Percentiles rank a stretch among this genome's conserved stretches.
Evolutionary conservation across 805 yeast genomes (phyloP).

Genomic region (Kazachstania taianensis): DNA sequence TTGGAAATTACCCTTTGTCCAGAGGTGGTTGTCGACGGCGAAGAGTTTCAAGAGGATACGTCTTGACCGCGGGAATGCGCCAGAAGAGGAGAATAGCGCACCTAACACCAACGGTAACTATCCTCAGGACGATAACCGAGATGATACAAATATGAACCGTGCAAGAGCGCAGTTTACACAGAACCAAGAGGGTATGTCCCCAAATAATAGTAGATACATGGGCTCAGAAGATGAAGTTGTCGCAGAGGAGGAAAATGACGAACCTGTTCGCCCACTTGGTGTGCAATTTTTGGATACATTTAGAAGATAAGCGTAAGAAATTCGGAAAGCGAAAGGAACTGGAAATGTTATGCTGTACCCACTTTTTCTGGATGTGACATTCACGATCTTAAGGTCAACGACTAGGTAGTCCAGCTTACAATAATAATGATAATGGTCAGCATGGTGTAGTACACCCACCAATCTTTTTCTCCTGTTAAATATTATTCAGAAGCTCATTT

Average conservation of each 20-base stretch:
- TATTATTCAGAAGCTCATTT: too few species aligned
- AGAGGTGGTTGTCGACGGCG: constrained; percentile 5
- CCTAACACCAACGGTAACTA: constrained; percentile 6
- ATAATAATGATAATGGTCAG: too few species aligned
- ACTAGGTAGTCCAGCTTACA: not conserved
- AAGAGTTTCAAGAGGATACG: not conserved
- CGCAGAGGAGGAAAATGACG: constrained; percentile 37
- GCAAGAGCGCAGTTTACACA: not conserved
- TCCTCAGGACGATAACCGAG: not conserved
- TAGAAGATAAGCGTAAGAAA: constrained; percentile 32
- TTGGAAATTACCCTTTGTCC: constrained; percentile 27
- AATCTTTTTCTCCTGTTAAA: too few species aligned
- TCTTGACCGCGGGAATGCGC: not conserved
- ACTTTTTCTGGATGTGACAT: not conserved
- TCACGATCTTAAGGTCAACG: not conserved
- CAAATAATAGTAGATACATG: constrained; percentile 4
- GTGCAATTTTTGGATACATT: constrained; percentile 53
- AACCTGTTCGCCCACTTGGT: constrained; percentile 52
- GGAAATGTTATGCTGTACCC: too few species aligned
- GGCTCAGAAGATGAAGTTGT: not conserved
- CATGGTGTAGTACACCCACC: too few species aligned
- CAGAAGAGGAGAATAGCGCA: constrained; percentile 1
- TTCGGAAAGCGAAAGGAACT: too few species aligned
- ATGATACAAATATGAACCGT: too few species aligned
- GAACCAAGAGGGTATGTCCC: constrained; percentile 2